Conservation (phyloP, 148 eudicot genomes). For the Oxyria digyna region DNA sequence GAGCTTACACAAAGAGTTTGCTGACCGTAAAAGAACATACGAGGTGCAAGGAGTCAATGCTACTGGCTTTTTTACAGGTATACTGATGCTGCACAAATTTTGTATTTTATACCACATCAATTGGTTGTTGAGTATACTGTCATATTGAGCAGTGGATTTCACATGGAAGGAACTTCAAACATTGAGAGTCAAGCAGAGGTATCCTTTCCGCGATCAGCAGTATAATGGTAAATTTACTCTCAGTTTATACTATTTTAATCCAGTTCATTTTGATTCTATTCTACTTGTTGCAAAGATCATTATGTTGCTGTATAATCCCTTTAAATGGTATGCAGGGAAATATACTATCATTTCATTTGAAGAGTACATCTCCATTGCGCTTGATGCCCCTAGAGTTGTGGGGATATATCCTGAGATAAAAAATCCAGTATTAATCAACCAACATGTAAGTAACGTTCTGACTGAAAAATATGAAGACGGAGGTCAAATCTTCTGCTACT, state of each 20-base stretch:
- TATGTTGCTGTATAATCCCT: neutral
- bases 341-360: slow-evolving; percentile 85
- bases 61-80: slow-evolving; percentile 74
- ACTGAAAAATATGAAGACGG: too few species aligned
- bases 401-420: slow-evolving; percentile 98
- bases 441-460: slow-evolving; percentile 45
- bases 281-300: neutral
- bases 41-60: slow-evolving; percentile 63
- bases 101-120: neutral
- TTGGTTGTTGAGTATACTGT: neutral
- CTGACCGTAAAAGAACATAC: slow-evolving; percentile 65
- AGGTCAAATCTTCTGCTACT: too few species aligned
- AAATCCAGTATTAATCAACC: slow-evolving; percentile 74
- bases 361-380: slow-evolving; percentile 79
- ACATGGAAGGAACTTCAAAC: slow-evolving; percentile 79
- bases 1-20: slow-evolving; percentile 58
- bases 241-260: neutral
- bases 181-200: slow-evolving; percentile 71
- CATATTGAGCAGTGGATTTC: slow-evolving; percentile 60
- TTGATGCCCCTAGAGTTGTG: slow-evolving; percentile 82
- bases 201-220: slow-evolving; percentile 70
- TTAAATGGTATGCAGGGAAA: slow-evolving; percentile 43
- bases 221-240: slow-evolving; percentile 49
- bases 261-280: neutral
- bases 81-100: neutral